A percentile compares a stretch with the other conserved stretches of the same genome.
Conservation (phyloP, 352 stramenopile species). For the Pythium monospermum region DNA sequence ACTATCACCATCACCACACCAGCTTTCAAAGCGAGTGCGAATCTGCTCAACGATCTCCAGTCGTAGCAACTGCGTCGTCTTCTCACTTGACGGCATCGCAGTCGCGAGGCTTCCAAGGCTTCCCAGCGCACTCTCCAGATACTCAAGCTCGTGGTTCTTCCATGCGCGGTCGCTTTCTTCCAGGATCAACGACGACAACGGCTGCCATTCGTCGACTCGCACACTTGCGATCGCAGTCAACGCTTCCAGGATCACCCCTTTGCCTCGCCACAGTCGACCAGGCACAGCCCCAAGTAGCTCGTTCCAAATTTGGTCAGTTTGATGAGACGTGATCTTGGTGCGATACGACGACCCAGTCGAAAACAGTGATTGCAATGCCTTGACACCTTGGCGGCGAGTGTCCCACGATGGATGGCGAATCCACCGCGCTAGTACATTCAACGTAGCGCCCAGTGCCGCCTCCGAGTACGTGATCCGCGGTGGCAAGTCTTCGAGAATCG, state of each 20-base stretch:
- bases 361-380: slow-evolving; percentile 60
- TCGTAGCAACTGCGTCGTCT: slow-evolving; percentile 17
- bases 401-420: slow-evolving; percentile 73
- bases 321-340: slow-evolving; percentile 32
- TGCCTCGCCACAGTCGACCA: slow-evolving; percentile 69
- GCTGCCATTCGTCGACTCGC: slow-evolving; percentile 16
- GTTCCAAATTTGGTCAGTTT: slow-evolving; percentile 46
- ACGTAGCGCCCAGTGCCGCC: slow-evolving; percentile 37
- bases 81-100: slow-evolving; percentile 22
- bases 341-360: slow-evolving; percentile 33
- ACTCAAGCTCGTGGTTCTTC: slow-evolving; percentile 58
- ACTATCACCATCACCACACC: not conserved
- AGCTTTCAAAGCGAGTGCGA: slow-evolving; percentile 29
- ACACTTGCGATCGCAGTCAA: slow-evolving; percentile 46
- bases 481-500: slow-evolving; percentile 61
- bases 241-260: slow-evolving; percentile 68
- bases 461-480: slow-evolving; percentile 51
- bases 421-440: slow-evolving; percentile 38
- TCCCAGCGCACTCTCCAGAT: slow-evolving; percentile 60
- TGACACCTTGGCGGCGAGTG: slow-evolving; percentile 58
- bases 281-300: slow-evolving; percentile 49
- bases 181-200: slow-evolving; percentile 38
- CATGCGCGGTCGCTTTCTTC: slow-evolving; percentile 57
- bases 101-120: slow-evolving; percentile 46
- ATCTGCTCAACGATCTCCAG: slow-evolving; percentile 33